Evolutionary conservation across 345 rosid species (phyloP), one percentile per base, ranked within the genome.

Genomic region (Cardamine chenopodiifolia): DNA sequence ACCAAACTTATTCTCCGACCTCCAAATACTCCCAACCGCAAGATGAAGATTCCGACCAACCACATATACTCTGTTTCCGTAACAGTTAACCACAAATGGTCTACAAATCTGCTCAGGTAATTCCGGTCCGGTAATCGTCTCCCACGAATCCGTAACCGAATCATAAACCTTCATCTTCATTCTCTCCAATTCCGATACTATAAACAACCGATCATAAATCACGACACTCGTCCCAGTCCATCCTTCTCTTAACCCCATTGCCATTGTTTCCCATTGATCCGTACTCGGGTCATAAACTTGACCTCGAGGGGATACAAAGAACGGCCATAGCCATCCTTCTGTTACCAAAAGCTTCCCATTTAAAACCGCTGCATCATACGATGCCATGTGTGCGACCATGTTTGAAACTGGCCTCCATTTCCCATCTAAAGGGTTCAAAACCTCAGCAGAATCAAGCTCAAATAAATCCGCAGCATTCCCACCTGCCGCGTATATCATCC

Each of bases 281-380:
- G 82, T 80, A 69, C 60, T 83, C 13, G 96, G 94, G 66, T 92
- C 95, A 68, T 90, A 92, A n/a, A 90, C 89, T 67, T 86, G 96
- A 57, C 98, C 98, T 62, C 98, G 78, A 0, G 96, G 98, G 34
- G 93, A 88, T 26, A 90, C 90, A 56, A 81, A 80, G 71, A 92
- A 92, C 2, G 98, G 98, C 96, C 96, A 92, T 71, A 92, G 68
- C 98, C 98, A 92, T 58, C 98, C 98, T 83, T 90, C 96, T 0
- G 98, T 90, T 9, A 92, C 95, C 15, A 90, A 84, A 47, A 92
- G 89, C 75, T 87, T 90, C 42, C 98, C 96, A 19, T 87, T 80
- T 17, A 90, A 83, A 70, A 92, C 96, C 0, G 95, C 93, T 18
- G 96, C 78, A 75, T 92, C 93, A 48, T 89, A 92, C 11, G 95